A percentile compares a stretch with the other conserved stretches of the same genome.
phyloP scores from a whole-genome alignment of 176 grass and related monocot species.

The Juncus effusus region DNA sequence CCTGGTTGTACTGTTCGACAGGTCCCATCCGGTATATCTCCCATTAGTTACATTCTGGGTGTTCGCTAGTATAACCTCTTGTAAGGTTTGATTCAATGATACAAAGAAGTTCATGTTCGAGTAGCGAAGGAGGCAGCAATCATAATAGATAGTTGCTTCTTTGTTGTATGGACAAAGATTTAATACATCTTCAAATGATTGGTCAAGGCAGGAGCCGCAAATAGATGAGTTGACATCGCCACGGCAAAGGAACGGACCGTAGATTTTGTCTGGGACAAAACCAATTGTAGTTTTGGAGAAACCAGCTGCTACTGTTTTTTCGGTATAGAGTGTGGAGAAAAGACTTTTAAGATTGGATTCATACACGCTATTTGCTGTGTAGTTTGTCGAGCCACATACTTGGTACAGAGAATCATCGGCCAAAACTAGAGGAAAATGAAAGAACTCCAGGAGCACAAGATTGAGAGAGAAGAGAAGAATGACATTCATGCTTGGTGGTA shows the following conservation, averaged over 20 bases:
- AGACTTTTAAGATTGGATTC: constrained; percentile 36
- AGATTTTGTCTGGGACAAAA: constrained; percentile 13
- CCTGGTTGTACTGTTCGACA: constrained; percentile 2
- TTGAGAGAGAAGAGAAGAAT: background rate
- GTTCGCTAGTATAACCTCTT: background rate
- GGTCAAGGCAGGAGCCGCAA: constrained; percentile 30
- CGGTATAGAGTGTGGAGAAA: constrained; percentile 31
- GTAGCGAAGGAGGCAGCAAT: constrained; percentile 29
- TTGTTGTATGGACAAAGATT: constrained; percentile 9
- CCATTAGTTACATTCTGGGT: background rate
- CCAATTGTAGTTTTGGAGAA: constrained; percentile 28
- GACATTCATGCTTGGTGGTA: constrained; percentile 8
- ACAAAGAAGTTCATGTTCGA: constrained; percentile 28
- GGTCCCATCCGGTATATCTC: constrained; percentile 13
- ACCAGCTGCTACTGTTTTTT: constrained; percentile 13
- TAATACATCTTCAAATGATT: constrained; percentile 5
- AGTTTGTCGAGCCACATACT: background rate
- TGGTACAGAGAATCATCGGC: background rate
- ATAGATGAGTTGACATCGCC: constrained; percentile 28
- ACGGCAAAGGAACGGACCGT: constrained; percentile 40
- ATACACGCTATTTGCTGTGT: constrained; percentile 19
- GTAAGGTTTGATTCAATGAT: background rate
- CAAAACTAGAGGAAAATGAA: background rate
- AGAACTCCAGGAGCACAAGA: background rate
- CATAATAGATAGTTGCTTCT: constrained; percentile 23